A percentile compares a stretch with the other conserved stretches of the same genome.
Conservation (phyloP, 441 rosid genomes). For the Pelargonium fulgidum region DNA sequence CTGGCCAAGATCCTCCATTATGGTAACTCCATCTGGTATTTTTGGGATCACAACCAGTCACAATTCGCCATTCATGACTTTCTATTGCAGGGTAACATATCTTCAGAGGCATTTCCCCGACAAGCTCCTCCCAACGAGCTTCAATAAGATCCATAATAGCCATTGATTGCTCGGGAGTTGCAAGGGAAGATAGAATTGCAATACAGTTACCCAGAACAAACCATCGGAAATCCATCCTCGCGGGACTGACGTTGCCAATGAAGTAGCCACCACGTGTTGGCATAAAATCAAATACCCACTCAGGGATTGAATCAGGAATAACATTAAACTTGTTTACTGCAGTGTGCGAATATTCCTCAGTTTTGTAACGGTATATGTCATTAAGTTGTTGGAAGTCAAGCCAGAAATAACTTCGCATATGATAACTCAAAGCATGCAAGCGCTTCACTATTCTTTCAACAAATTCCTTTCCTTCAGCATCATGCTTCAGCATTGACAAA, state of each 20-base stretch:
- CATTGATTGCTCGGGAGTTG: conserved; percentile 77
- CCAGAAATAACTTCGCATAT: conserved; percentile 85
- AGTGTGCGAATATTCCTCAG: conserved; percentile 59
- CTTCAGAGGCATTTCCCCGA: conserved; percentile 90
- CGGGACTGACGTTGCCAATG: too few species aligned
- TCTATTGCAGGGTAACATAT: conserved; percentile 83
- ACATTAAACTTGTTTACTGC: too few species aligned
- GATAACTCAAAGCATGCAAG: conserved; percentile 82
- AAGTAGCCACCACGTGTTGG: too few species aligned
- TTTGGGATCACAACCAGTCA: conserved; percentile 73
- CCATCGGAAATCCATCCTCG: conserved; percentile 69
- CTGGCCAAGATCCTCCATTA: conserved; percentile 97
- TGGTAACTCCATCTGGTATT: conserved; percentile 46
- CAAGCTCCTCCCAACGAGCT: conserved; percentile 83
- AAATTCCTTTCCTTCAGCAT: conserved; percentile 72
- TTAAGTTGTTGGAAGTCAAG: conserved; percentile 83
- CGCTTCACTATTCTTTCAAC: conserved; percentile 73
- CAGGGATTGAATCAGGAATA: conserved; percentile 75
- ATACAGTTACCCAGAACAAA: conserved; percentile 80
- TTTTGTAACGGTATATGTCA: conserved; percentile 81
- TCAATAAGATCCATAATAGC: conserved; percentile 96
- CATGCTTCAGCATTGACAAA: conserved; percentile 63
- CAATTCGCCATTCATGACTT: conserved; percentile 71
- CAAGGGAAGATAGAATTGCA: conserved; percentile 78
- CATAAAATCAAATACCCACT: conserved; percentile 79